Conservation (phyloP, 176 grass and related monocot genomes). For the Phoenix dactylifera region DNA sequence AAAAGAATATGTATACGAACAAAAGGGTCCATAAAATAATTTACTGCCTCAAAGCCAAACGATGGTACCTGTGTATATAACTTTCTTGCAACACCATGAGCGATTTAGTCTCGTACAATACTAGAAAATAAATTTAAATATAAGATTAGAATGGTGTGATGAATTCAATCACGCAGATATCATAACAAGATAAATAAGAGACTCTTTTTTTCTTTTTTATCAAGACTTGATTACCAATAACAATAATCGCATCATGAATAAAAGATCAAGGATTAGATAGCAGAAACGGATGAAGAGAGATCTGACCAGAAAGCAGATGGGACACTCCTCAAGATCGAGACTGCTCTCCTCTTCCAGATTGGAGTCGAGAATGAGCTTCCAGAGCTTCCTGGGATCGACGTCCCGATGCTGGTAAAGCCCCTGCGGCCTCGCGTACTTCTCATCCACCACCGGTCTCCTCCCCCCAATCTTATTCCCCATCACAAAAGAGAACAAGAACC, state of each 20-base stretch:
- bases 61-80: constrained; percentile 82
- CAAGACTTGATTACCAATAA: neutral
- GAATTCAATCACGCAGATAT: neutral
- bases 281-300: constrained; percentile 15
- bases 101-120: constrained; percentile 93
- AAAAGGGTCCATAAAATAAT: neutral
- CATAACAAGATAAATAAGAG: neutral
- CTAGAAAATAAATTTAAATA: constrained; percentile 31
- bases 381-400: constrained; percentile 90
- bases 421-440: constrained; percentile 80
- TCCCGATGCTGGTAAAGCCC: constrained; percentile 80
- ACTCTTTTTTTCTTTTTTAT: no score
- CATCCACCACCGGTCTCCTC: constrained; percentile 71
- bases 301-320: constrained; percentile 91
- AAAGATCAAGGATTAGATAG: neutral
- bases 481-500: neutral
- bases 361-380: constrained; percentile 94
- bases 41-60: neutral
- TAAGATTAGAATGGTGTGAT: constrained; percentile 12
- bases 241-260: neutral
- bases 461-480: constrained; percentile 96
- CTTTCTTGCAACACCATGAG: constrained; percentile 82
- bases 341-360: constrained; percentile 67
- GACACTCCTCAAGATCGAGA: constrained; percentile 82
- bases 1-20: neutral